Conservation (phyloP, 805 yeast species). For the Saccharomycopsis javanensis region DNA sequence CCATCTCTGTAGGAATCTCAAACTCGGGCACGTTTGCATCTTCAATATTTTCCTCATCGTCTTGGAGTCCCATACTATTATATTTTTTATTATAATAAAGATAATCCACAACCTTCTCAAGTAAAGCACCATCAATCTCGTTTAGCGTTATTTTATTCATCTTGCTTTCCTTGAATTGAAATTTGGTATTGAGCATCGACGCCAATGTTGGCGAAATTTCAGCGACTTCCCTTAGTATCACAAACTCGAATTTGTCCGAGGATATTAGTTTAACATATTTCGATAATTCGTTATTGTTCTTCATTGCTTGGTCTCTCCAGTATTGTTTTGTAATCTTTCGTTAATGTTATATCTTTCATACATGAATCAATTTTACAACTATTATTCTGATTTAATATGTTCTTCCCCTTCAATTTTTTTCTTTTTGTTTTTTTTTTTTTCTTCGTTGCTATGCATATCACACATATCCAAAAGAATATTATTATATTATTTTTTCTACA, state of each 20-base stretch:
- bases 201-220: slow-evolving; percentile 18
- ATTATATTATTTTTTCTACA: no score
- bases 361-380: no score
- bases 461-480: no score
- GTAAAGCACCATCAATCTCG: slow-evolving; percentile 58
- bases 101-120: slow-evolving; percentile 79
- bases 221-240: slow-evolving; percentile 16
- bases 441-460: no score
- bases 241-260: slow-evolving; percentile 18
- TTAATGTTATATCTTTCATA: neutral
- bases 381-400: no score
- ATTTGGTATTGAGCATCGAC: slow-evolving; percentile 17
- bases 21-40: slow-evolving; percentile 68
- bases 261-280: slow-evolving; percentile 18
- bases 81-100: slow-evolving; percentile 67
- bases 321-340: neutral
- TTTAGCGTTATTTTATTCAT: slow-evolving; percentile 13
- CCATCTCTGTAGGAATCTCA: slow-evolving; percentile 88
- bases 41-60: slow-evolving; percentile 32
- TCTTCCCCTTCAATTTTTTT: no score
- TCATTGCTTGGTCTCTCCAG: neutral
- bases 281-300: slow-evolving; percentile 1
- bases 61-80: slow-evolving; percentile 31
- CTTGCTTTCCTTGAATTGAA: slow-evolving; percentile 18
- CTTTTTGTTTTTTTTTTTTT: no score